Percentiles rank a stretch among this genome's conserved stretches.
These are phyloP conservation scores for Aspergillus sparsus DNA, from an alignment of 495 filamentous ascomycete genomes.

Conservation along the genomic window DNA sequence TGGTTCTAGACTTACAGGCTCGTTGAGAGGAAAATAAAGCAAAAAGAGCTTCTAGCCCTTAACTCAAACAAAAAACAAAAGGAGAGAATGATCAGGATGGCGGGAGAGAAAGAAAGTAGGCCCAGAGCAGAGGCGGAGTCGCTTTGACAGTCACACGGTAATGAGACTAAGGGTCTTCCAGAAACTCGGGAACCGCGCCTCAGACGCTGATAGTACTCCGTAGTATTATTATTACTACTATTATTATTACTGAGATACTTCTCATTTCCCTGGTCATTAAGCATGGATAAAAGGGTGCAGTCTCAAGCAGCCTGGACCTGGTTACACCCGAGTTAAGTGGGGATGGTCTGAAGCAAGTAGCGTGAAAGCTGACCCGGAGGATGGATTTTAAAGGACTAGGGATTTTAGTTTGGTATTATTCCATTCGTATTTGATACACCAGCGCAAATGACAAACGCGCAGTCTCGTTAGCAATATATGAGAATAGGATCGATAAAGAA, in stretches of 20 bases:
- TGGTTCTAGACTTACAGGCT: conserved; percentile 23
- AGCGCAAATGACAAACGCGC: neutral
- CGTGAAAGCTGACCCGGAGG: neutral
- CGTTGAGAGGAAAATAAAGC: conserved; percentile 18
- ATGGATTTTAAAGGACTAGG: neutral
- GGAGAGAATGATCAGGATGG: conserved; percentile 7
- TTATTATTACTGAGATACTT: conserved; percentile 17
- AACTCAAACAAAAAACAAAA: conserved; percentile 15
- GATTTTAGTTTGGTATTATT: too few relatives aligned
- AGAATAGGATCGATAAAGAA: too few relatives aligned
- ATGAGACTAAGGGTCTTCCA: conserved; percentile 28
- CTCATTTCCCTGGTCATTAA: conserved; percentile 17
- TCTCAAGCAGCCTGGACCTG: conserved; percentile 12
- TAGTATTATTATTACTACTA: conserved; percentile 2
- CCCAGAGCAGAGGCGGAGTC: conserved; percentile 14
- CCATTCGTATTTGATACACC: neutral
- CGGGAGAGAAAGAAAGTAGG: conserved; percentile 16
- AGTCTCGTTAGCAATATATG: neutral
- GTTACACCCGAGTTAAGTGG: neutral
- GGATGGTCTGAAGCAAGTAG: conserved; percentile 3
- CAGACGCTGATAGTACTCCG: conserved; percentile 17
- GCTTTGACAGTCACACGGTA: conserved; percentile 20
- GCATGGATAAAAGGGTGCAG: conserved; percentile 15
- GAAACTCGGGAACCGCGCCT: conserved; percentile 26
- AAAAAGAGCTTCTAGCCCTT: conserved; percentile 31